Percentiles rank a stretch among this genome's conserved stretches.
Evolutionary conservation across 2,329 filamentous ascomycete species (phyloP).

Genomic region (Canariomyces notabilis): DNA sequence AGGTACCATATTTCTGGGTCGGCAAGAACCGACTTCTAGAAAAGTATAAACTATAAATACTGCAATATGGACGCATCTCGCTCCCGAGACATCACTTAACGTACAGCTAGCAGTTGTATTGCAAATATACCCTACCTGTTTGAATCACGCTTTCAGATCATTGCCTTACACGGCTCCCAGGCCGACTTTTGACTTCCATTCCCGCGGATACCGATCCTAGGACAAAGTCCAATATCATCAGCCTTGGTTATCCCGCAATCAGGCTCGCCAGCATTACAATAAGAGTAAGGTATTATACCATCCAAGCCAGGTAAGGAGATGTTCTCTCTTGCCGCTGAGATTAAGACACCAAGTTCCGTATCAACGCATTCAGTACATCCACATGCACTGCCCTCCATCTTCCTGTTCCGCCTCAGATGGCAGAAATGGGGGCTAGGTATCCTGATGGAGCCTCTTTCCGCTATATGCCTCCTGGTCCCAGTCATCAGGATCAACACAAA

Average conservation of each 20-base stretch:
- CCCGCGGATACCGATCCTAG: neutral
- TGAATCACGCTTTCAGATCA: neutral
- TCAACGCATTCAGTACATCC: too few relatives aligned
- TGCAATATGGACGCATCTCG: conserved; percentile 4
- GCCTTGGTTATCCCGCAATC: neutral
- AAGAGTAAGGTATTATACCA: too few relatives aligned
- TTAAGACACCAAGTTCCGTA: neutral
- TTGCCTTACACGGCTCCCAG: neutral
- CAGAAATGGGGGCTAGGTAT: neutral
- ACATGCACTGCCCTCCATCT: too few relatives aligned
- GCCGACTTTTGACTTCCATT: neutral
- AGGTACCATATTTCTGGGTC: neutral
- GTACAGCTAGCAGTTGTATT: neutral
- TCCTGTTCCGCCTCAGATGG: neutral
- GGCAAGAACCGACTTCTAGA: conserved; percentile 2
- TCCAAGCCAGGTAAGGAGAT: conserved; percentile 4
- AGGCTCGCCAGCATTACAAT: conserved; percentile 7
- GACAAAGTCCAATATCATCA: neutral
- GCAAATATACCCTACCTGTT: neutral
- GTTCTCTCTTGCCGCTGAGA: neutral
- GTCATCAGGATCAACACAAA: too few relatives aligned
- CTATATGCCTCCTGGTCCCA: neutral
- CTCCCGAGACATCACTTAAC: neutral
- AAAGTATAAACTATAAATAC: conserved; percentile 5
- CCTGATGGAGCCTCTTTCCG: neutral